A percentile compares a stretch with the other conserved stretches of the same genome.
Conservation (phyloP, 1,139 yeast genomes). For the Yamadazyma sp. region DNA sequence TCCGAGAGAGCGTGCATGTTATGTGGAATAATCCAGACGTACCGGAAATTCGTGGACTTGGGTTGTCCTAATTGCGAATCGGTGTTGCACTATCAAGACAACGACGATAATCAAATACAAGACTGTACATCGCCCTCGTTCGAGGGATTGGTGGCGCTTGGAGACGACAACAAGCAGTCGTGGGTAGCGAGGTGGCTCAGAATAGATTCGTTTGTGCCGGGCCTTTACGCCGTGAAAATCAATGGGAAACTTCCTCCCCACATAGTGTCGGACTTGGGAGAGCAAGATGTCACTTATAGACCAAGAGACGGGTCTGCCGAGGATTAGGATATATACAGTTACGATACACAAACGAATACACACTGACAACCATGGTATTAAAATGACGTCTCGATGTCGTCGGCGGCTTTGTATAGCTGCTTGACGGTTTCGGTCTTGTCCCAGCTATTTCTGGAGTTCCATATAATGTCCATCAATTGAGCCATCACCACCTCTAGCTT, state of each 20-base stretch:
- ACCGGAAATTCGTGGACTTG: conserved; percentile 66
- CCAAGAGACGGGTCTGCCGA: conserved; percentile 97
- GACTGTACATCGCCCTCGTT: conserved; percentile 96
- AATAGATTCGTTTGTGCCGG: conserved; percentile 85
- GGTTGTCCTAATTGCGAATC: conserved; percentile 99
- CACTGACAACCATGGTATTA: background rate
- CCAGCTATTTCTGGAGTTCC: conserved; percentile 70
- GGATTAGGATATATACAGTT: conserved; percentile 42
- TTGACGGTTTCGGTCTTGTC: conserved; percentile 51
- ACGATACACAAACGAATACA: background rate
- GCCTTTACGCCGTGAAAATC: conserved; percentile 90
- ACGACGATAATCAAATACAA: conserved; percentile 79
- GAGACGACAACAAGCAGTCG: conserved; percentile 74
- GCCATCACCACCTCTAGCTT: conserved; percentile 74
- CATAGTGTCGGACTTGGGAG: conserved; percentile 68
- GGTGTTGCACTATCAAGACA: conserved; percentile 72
- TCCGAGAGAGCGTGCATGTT: conserved; percentile 96
- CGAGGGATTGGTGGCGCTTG: conserved; percentile 92
- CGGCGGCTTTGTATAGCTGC: conserved; percentile 24
- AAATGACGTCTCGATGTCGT: conserved; percentile 12
- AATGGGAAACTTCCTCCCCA: conserved; percentile 91
- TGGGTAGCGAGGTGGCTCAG: conserved; percentile 99
- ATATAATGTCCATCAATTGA: conserved; percentile 67
- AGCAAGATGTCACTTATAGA: conserved; percentile 77
- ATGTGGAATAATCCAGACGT: conserved; percentile 87